These are phyloP conservation scores for Knoxia roxburghii DNA, from an alignment of 257 asterid genomes.

Conservation along the genomic window DNA sequence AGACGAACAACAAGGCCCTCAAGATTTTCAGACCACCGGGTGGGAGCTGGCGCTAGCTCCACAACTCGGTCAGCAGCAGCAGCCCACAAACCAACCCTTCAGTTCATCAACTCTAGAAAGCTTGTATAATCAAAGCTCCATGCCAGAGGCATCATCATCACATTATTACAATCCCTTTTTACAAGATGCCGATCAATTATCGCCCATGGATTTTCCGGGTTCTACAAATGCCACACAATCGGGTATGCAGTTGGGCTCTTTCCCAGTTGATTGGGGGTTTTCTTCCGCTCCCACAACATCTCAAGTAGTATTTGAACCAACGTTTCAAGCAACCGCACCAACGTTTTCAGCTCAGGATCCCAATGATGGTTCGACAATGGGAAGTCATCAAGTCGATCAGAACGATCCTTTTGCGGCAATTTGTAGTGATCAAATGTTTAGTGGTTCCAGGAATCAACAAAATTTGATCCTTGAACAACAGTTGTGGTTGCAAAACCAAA, in stretches of 20 bases:
- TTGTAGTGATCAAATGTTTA: slow-evolving; percentile 23
- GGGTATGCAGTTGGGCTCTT: not conserved
- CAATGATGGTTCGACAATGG: not conserved
- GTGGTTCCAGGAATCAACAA: slow-evolving; percentile 31
- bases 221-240: not conserved
- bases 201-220: not conserved
- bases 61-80: slow-evolving; percentile 6
- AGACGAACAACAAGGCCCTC: not conserved
- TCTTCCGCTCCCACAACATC: slow-evolving; percentile 9
- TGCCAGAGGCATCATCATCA: slow-evolving; percentile 10
- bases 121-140: slow-evolving; percentile 13
- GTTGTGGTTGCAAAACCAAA: slow-evolving; percentile 71
- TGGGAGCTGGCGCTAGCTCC: slow-evolving; percentile 36
- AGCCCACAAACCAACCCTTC: not conserved
- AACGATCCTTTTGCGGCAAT: slow-evolving; percentile 52
- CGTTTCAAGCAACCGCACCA: slow-evolving; percentile 29
- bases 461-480: slow-evolving; percentile 46
- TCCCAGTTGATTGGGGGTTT: not conserved
- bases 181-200: slow-evolving; percentile 27
- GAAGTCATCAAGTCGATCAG: slow-evolving; percentile 23
- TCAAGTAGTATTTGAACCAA: slow-evolving; percentile 13
- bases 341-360: slow-evolving; percentile 43
- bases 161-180: slow-evolving; percentile 62
- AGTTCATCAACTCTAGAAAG: slow-evolving; percentile 7
- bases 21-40: slow-evolving; percentile 15